Base-by-base conservation (phyloP, 108 stramenopile species). In the Skeletonema marinoi region DNA sequence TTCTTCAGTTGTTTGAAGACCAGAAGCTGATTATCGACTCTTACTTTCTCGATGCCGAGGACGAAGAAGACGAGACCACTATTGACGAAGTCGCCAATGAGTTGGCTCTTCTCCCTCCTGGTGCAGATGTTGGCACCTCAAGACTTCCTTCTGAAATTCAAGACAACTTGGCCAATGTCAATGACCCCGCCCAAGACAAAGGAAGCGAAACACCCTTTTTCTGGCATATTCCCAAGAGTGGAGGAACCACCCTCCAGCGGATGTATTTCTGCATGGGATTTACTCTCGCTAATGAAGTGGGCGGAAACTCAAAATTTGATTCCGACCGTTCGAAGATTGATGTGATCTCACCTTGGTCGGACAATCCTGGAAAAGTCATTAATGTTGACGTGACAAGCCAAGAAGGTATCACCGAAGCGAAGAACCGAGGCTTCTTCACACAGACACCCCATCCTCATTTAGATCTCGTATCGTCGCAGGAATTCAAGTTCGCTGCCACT, bases 141-240 rank as follows among this genome's bases (percentile, higher is more conserved):
- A 7, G 14, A 41, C 42, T 48, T 66, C 16, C 64, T 60, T 29
- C 7, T 14, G 33, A 32, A 60, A 67, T 51, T 19, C 65, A 25
- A 36, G 32, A 19, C 7, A 71, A 72, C 31, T 68, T 79, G 58
- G 65, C 54, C 6, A 56, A 79, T 50, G 50, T 73, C 30, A 71
- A 50, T 32, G 46, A 56, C 13, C 60, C 77, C 30, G 41, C 73
- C 25, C 51, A 51, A 66, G 60, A 51, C 30, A 56, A 31, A 4
- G 68, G 71, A 50, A 32, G 12, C 29, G 44, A 54, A 48, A 78
- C 75, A 38, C 78, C 82, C n/a, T 76, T 87, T 50, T 83, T 87
- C 32, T 87, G 86, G 86, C 83, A 84, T 36, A 70, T 87, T 6
- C 81, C 82, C 32, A 84, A 84, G 19, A 60, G 69, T 13, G 86